phyloP scores from a whole-genome alignment of 768 basidiomycete species.

The Mycena latifolia region DNA sequence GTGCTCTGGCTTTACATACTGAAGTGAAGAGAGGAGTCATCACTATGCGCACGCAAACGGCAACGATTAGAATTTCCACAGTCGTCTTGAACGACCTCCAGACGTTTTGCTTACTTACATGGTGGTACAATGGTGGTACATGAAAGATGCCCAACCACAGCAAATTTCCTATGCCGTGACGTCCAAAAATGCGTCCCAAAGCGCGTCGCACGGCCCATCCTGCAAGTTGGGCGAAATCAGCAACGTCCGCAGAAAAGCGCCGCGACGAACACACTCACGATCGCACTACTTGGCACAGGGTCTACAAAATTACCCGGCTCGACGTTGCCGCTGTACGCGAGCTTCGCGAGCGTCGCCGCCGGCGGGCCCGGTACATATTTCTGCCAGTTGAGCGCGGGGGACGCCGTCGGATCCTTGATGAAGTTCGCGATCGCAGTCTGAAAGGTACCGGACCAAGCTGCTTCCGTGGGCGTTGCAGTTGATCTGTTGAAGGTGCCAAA shows the following conservation, averaged over 20 bases:
- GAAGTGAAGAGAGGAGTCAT: too few species aligned
- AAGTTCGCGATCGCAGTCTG: constrained; percentile 39
- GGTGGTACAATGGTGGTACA: not conserved
- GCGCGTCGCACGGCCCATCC: constrained; percentile 22
- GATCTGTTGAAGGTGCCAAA: constrained; percentile 41
- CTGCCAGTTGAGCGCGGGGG: constrained; percentile 36
- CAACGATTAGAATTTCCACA: too few species aligned
- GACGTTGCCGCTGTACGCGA: constrained; percentile 39
- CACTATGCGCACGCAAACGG: too few species aligned
- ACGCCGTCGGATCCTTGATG: constrained; percentile 35
- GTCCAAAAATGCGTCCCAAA: constrained; percentile 25
- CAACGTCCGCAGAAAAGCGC: too few species aligned
- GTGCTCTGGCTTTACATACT: too few species aligned
- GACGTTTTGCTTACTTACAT: too few species aligned
- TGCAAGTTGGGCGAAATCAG: too few species aligned
- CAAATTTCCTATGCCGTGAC: constrained; percentile 6
- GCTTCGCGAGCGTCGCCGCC: constrained; percentile 33
- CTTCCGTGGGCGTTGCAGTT: constrained; percentile 39
- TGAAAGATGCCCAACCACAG: constrained; percentile 7
- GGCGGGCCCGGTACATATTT: constrained; percentile 27
- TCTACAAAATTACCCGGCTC: constrained; percentile 35
- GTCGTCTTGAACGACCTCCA: too few species aligned
- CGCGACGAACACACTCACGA: too few species aligned
- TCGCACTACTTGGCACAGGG: constrained; percentile 8
- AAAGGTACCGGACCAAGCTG: constrained; percentile 38